These are phyloP conservation scores for Talaromyces ruber DNA, from an alignment of 495 filamentous ascomycete species.

Conservation along the genomic window DNA sequence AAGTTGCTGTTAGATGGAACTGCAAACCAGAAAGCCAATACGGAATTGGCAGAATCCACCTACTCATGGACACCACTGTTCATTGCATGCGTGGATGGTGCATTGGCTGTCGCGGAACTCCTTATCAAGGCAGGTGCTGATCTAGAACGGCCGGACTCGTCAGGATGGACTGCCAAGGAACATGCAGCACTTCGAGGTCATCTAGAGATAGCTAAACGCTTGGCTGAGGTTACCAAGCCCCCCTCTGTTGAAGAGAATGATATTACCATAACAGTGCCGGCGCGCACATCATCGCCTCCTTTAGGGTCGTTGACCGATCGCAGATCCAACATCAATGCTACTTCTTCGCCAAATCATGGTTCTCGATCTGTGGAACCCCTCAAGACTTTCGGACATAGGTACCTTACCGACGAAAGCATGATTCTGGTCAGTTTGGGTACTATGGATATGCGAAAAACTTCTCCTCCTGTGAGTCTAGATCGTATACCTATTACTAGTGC, in stretches of 20 bases:
- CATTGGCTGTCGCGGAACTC: slow-evolving; percentile 63
- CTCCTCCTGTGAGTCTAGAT: slow-evolving; percentile 80
- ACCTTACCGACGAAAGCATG: slow-evolving; percentile 81
- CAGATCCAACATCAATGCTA: slow-evolving; percentile 32
- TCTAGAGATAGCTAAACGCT: slow-evolving; percentile 60
- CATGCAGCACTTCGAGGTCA: slow-evolving; percentile 88
- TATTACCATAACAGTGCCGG: slow-evolving; percentile 21
- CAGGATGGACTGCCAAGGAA: slow-evolving; percentile 92
- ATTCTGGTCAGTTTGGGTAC: slow-evolving; percentile 87
- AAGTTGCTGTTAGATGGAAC: slow-evolving; percentile 63
- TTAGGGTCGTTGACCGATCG: slow-evolving; percentile 45
- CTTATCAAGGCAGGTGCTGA: slow-evolving; percentile 71
- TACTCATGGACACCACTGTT: slow-evolving; percentile 94
- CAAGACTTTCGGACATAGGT: slow-evolving; percentile 93
- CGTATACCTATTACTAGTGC: slow-evolving; percentile 77
- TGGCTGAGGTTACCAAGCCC: slow-evolving; percentile 45
- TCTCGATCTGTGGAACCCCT: slow-evolving; percentile 56
- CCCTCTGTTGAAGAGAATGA: slow-evolving; percentile 28
- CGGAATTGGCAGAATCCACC: slow-evolving; percentile 71
- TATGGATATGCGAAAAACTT: slow-evolving; percentile 81
- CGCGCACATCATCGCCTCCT: slow-evolving; percentile 37
- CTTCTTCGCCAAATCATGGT: slow-evolving; percentile 23
- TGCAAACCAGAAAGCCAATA: slow-evolving; percentile 57
- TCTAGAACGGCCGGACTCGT: slow-evolving; percentile 63
- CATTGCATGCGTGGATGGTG: slow-evolving; percentile 81